A percentile compares a stretch with the other conserved stretches of the same genome.
These are phyloP conservation scores for Trichoderma hamatum DNA, from an alignment of 2,329 filamentous ascomycete genomes.

Conservation along the genomic window DNA sequence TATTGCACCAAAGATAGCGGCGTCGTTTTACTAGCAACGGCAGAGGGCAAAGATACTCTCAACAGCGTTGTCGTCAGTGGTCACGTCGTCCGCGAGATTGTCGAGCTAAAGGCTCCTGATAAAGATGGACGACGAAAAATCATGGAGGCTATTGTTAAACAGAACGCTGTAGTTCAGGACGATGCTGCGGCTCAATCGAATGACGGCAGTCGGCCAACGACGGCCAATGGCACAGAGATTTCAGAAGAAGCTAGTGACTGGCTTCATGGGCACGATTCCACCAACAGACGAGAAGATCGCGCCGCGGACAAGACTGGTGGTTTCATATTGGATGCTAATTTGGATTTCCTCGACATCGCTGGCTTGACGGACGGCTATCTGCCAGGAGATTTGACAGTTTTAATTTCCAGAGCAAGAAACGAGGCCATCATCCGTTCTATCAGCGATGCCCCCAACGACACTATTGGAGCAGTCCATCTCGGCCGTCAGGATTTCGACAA, in stretches of 20 bases:
- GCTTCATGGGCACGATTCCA: conserved; percentile 73
- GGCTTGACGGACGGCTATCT: conserved; percentile 97
- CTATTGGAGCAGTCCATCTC: conserved; percentile 61
- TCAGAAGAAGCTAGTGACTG: conserved; percentile 65
- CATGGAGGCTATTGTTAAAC: conserved; percentile 74
- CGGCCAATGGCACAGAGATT: conserved; percentile 54
- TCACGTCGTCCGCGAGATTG: conserved; percentile 88
- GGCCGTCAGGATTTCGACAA: conserved; percentile 76
- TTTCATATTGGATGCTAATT: conserved; percentile 72
- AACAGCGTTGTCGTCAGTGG: conserved; percentile 90
- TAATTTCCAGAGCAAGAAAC: conserved; percentile 85
- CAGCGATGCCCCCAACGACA: conserved; percentile 49
- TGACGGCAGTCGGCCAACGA: conserved; percentile 59
- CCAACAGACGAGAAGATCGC: conserved; percentile 50
- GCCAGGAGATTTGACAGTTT: conserved; percentile 86
- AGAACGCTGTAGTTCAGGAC: conserved; percentile 50
- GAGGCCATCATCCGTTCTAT: conserved; percentile 90
- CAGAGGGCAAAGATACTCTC: conserved; percentile 88
- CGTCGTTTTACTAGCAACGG: conserved; percentile 86
- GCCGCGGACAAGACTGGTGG: conserved; percentile 52
- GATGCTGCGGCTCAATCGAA: conserved; percentile 42
- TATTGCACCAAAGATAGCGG: conserved; percentile 79
- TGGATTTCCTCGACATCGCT: conserved; percentile 91
- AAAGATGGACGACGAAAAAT: conserved; percentile 87
- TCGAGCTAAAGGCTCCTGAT: conserved; percentile 85